Evolutionary conservation across 352 stramenopile species (phyloP), one percentile per base, ranked within the genome.

Genomic region (Pythium insidiosum): DNA sequence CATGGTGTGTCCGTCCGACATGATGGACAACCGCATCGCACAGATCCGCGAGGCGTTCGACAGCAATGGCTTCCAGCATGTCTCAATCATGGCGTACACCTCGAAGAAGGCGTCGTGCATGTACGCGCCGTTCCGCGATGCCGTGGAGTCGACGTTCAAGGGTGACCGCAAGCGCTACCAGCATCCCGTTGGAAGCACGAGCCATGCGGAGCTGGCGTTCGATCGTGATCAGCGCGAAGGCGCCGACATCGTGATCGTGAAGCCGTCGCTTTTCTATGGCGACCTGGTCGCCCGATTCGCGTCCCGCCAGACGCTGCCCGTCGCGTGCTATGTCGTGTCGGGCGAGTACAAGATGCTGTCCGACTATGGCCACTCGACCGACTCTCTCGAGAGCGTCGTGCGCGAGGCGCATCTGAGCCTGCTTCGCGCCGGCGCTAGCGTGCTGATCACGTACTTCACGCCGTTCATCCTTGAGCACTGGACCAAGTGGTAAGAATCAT

Each of bases 311-410:
- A 72, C 76, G 38, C 71, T 99, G 47, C 96, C 96, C 0, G 96
- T 99, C 51, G 91, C 96, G 22, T 97, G 95, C 49, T 99, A 99
- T 78, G 84, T 99, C 58, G 96, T 99, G 39, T 98, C 88, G 49
- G 96, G 96, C 56, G 96, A 99, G 73, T 99, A 99, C 84, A 96
- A 97, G 66, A 99, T 99, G 96, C 75, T 99, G 42, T 97, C 97
- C 64, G 95, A 95, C 64, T 95, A 95, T 56, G 84, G 79, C 36
- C 76, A 79, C 47, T 78, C 74, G 26, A 88, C 82, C 33, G 53
- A 79, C 37, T 90, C 82, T 45, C 66, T 94, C 28, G 82, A 94
- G 45, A 70, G 63, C 33, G 81, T 95, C 47, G 80, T 95, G 61
- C 75, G 73, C 15, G 84, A 95, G 58, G 65, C 78, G 4, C 83